Evolutionary conservation across 1,284 basidiomycete genomes (phyloP).

Genomic region (Ceratobasidium sp.): DNA sequence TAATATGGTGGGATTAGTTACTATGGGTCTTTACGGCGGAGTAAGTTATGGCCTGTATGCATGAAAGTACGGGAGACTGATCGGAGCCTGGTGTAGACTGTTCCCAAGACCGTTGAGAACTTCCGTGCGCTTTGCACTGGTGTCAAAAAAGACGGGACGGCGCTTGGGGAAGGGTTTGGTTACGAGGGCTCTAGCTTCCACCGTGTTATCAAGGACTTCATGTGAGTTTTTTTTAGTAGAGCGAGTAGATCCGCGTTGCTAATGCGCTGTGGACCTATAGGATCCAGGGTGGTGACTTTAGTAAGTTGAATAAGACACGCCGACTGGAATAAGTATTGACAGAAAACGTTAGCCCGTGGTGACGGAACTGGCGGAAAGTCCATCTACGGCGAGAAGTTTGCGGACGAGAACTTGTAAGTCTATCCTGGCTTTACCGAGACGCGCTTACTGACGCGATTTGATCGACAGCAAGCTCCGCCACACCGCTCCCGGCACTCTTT

Average conservation of each 20-base stretch:
- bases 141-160: slow-evolving; percentile 78
- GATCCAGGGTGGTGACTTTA: slow-evolving; percentile 80
- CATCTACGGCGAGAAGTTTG: slow-evolving; percentile 68
- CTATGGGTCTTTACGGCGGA: slow-evolving; percentile 87
- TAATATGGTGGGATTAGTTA: slow-evolving; percentile 60
- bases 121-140: slow-evolving; percentile 77
- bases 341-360: slow-evolving; percentile 57
- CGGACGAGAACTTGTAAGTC: slow-evolving; percentile 84
- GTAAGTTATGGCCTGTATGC: slow-evolving; percentile 49
- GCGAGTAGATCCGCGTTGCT: neutral
- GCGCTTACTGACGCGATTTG: slow-evolving; percentile 8
- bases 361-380: slow-evolving; percentile 72
- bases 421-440: neutral
- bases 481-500: slow-evolving; percentile 83
- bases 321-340: slow-evolving; percentile 2
- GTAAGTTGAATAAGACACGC: slow-evolving; percentile 53
- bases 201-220: slow-evolving; percentile 76
- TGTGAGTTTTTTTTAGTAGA: slow-evolving; percentile 55
- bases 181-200: slow-evolving; percentile 78
- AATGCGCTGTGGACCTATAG: slow-evolving; percentile 50
- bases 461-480: slow-evolving; percentile 84
- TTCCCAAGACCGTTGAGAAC: slow-evolving; percentile 78
- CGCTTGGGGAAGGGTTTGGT: slow-evolving; percentile 74
- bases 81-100: slow-evolving; percentile 66
- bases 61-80: slow-evolving; percentile 41